A percentile compares a stretch with the other conserved stretches of the same genome.
phyloP scores from a whole-genome alignment of 148 eudicot species.

The Amaranthus palmeri region DNA sequence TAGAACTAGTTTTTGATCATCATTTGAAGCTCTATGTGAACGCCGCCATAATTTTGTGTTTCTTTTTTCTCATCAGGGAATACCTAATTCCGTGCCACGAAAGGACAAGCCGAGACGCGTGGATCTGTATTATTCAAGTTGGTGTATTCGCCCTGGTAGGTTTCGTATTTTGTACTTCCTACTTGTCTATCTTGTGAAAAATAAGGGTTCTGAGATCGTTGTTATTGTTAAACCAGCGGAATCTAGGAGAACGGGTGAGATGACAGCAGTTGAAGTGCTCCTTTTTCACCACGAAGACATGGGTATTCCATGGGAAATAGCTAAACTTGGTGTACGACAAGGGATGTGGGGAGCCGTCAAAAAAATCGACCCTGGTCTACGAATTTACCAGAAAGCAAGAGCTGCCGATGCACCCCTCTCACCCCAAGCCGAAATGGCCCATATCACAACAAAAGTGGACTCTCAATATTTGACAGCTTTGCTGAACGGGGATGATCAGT shows the following conservation, averaged over 20 bases:
- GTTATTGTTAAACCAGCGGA: slow-evolving; percentile 40
- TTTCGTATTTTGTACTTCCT: not conserved
- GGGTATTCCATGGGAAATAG: slow-evolving; percentile 97
- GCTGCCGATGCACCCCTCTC: slow-evolving; percentile 52
- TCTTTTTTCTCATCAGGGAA: slow-evolving; percentile 50
- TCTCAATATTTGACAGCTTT: slow-evolving; percentile 38
- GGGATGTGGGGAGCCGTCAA: slow-evolving; percentile 96
- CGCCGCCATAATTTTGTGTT: not conserved
- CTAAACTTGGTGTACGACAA: slow-evolving; percentile 83
- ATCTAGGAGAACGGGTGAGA: slow-evolving; percentile 51
- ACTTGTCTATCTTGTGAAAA: not conserved
- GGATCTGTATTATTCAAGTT: slow-evolving; percentile 87
- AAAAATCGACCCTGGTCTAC: slow-evolving; percentile 83
- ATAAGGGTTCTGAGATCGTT: slow-evolving; percentile 6
- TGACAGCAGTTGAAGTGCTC: slow-evolving; percentile 78
- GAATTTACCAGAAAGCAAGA: slow-evolving; percentile 67
- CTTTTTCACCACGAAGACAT: slow-evolving; percentile 95
- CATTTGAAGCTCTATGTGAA: slow-evolving; percentile 1
- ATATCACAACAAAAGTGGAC: slow-evolving; percentile 58
- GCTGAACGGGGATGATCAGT: slow-evolving; percentile 30
- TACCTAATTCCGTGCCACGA: slow-evolving; percentile 63
- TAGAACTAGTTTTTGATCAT: too few relatives aligned
- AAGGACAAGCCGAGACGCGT: slow-evolving; percentile 87
- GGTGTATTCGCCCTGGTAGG: slow-evolving; percentile 89
- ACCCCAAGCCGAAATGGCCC: slow-evolving; percentile 56